Percentiles rank a stretch among this genome's conserved stretches.
Evolutionary conservation across 148 eudicot genomes (phyloP).

Genomic region (Persicaria maculosa): DNA sequence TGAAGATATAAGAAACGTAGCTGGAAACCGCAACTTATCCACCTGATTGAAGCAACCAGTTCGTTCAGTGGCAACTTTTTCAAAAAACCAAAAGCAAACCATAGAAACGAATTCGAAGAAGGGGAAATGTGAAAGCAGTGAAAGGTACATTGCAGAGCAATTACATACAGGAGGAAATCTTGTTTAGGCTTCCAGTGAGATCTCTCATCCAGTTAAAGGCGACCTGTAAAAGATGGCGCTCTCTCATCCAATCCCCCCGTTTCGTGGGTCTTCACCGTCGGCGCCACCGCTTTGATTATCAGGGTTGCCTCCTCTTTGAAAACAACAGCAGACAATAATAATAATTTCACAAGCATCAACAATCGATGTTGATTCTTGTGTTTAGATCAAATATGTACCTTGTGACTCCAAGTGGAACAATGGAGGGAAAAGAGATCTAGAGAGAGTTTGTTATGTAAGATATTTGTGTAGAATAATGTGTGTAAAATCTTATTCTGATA

Average conservation of each 20-base stretch:
- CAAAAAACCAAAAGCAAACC: too few species aligned
- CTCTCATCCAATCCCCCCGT: neutral
- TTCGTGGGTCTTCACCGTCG: neutral
- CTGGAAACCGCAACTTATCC: slow-evolving; percentile 91
- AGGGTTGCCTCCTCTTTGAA: neutral
- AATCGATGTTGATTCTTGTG: too few species aligned
- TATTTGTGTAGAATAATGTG: too few species aligned
- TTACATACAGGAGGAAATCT: neutral
- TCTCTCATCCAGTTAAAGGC: neutral
- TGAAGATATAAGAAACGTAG: slow-evolving; percentile 77
- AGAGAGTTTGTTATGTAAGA: too few species aligned
- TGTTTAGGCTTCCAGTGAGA: neutral
- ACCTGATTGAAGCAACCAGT: neutral
- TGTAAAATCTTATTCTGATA: too few species aligned
- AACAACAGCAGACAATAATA: too few species aligned
- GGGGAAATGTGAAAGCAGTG: neutral
- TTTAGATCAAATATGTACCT: too few species aligned
- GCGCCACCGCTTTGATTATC: neutral
- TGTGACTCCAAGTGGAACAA: too few species aligned
- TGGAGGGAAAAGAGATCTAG: too few species aligned
- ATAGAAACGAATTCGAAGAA: neutral
- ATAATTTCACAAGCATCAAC: too few species aligned
- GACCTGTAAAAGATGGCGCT: neutral
- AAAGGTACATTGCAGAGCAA: neutral
- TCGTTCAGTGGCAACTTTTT: too few species aligned